Conservation (phyloP, 495 filamentous ascomycete species). For the Penicillium chermesinum region DNA sequence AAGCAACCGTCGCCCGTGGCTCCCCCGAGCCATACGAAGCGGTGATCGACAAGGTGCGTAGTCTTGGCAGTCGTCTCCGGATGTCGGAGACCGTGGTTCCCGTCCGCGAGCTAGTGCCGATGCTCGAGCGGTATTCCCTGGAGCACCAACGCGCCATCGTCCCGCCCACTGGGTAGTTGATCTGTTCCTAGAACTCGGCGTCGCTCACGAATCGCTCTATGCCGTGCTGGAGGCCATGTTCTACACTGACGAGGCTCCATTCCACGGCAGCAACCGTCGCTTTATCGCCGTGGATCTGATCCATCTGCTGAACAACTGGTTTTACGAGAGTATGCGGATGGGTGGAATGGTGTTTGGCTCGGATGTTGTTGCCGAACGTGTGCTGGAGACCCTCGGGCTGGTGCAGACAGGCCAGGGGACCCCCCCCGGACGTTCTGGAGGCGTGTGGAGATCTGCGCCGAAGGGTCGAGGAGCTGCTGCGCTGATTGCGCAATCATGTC, state of each 20-base stretch:
- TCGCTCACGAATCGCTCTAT: slow-evolving; percentile 69
- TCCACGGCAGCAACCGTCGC: slow-evolving; percentile 59
- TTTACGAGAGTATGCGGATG: slow-evolving; percentile 51
- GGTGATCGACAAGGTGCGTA: slow-evolving; percentile 65
- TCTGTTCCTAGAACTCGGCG: slow-evolving; percentile 68
- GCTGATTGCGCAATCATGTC: slow-evolving; percentile 16
- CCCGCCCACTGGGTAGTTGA: slow-evolving; percentile 75
- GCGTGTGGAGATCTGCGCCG: slow-evolving; percentile 36
- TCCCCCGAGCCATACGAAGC: slow-evolving; percentile 70
- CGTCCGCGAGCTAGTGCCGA: slow-evolving; percentile 56
- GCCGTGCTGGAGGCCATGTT: slow-evolving; percentile 76
- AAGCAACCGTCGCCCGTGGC: slow-evolving; percentile 49
- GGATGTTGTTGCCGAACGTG: slow-evolving; percentile 42
- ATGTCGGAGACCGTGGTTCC: slow-evolving; percentile 78
- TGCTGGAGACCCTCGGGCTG: slow-evolving; percentile 45
- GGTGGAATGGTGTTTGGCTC: slow-evolving; percentile 51
- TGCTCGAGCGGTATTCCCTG: slow-evolving; percentile 72
- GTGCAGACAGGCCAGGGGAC: slow-evolving; percentile 30
- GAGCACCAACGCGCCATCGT: slow-evolving; percentile 63
- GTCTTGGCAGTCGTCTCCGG: slow-evolving; percentile 71
- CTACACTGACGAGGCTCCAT: slow-evolving; percentile 79
- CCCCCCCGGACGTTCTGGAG: slow-evolving; percentile 7
- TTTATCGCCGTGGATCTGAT: slow-evolving; percentile 58
- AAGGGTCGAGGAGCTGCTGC: slow-evolving; percentile 42
- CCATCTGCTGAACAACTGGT: slow-evolving; percentile 60